Evolutionary conservation across 1,284 basidiomycete genomes (phyloP).

Genomic region (Puccinia brachypodii): DNA sequence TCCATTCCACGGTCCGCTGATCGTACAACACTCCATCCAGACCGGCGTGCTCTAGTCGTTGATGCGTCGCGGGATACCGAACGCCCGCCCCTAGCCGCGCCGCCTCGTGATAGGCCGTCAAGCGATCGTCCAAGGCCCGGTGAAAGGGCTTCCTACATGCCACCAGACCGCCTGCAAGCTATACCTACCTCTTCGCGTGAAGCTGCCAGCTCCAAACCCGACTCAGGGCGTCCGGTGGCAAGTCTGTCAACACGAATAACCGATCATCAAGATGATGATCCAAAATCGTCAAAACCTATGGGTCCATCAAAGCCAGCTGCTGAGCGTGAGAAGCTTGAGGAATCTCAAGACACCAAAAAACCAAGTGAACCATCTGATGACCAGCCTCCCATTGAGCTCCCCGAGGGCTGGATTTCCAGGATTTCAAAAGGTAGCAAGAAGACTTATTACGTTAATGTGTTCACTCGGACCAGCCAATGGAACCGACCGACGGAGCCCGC

Average conservation of each 20-base stretch:
- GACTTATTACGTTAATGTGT: conserved; percentile 46
- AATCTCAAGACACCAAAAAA: conserved; percentile 8
- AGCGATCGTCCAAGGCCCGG: conserved; percentile 10
- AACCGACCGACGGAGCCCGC: conserved; percentile 41
- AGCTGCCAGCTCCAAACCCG: neutral
- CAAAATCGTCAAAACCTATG: conserved; percentile 1
- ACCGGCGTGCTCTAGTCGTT: neutral
- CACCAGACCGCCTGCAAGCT: conserved; percentile 37
- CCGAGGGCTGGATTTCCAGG: conserved; percentile 41
- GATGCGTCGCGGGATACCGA: neutral
- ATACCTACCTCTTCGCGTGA: conserved; percentile 15
- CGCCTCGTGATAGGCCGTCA: neutral
- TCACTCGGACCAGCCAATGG: conserved; percentile 48
- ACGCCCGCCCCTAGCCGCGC: neutral
- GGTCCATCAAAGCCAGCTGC: conserved; percentile 18
- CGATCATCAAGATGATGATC: conserved; percentile 1
- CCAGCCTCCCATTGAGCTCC: conserved; percentile 9
- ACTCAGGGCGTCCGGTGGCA: neutral
- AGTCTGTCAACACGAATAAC: conserved; percentile 13
- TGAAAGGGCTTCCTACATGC: conserved; percentile 44
- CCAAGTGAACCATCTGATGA: conserved; percentile 17
- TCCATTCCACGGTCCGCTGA: neutral
- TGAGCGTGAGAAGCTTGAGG: conserved; percentile 29
- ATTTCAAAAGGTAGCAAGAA: conserved; percentile 44
- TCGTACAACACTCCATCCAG: neutral